Evolutionary conservation across 2,329 filamentous ascomycete genomes (phyloP).

Genomic region (Hymenotorrendiella dingleyae): DNA sequence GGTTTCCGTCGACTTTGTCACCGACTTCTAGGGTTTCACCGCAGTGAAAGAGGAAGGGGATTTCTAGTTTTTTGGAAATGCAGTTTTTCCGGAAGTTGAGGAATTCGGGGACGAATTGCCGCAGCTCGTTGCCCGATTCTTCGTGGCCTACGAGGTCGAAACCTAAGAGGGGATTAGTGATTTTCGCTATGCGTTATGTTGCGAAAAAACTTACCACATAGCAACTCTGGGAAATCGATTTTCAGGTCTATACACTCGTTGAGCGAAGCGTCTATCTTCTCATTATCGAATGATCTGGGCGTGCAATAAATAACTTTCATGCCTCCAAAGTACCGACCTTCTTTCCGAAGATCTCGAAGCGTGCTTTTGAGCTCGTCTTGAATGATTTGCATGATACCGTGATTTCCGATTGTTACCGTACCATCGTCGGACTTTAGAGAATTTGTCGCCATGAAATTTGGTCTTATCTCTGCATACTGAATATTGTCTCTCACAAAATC

Average conservation of each 20-base stretch:
- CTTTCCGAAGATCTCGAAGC: slow-evolving; percentile 32
- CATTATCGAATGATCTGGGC: slow-evolving; percentile 50
- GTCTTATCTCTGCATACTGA: slow-evolving; percentile 66
- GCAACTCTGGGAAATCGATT: slow-evolving; percentile 47
- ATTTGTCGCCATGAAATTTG: slow-evolving; percentile 61
- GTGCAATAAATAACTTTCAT: slow-evolving; percentile 69
- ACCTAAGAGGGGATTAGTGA: slow-evolving; percentile 37
- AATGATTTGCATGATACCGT: slow-evolving; percentile 55
- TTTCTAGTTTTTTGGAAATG: slow-evolving; percentile 40
- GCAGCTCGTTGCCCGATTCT: slow-evolving; percentile 57
- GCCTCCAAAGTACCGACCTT: slow-evolving; percentile 48
- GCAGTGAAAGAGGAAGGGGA: slow-evolving; percentile 72
- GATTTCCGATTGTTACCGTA: slow-evolving; percentile 44
- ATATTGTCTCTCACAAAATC: slow-evolving; percentile 60
- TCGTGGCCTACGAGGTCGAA: slow-evolving; percentile 66
- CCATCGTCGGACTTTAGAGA: slow-evolving; percentile 56
- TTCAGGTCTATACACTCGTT: slow-evolving; percentile 59
- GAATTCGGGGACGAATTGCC: slow-evolving; percentile 49
- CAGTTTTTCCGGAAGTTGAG: slow-evolving; percentile 51
- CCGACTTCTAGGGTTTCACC: slow-evolving; percentile 68
- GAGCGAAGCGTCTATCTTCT: slow-evolving; percentile 46
- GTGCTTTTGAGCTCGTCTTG: slow-evolving; percentile 48
- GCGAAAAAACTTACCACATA: slow-evolving; percentile 50
- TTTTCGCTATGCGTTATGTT: neutral
- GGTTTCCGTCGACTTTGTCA: slow-evolving; percentile 58